phyloP scores from a whole-genome alignment of 805 yeast species.

The Lipomyces sp. region DNA sequence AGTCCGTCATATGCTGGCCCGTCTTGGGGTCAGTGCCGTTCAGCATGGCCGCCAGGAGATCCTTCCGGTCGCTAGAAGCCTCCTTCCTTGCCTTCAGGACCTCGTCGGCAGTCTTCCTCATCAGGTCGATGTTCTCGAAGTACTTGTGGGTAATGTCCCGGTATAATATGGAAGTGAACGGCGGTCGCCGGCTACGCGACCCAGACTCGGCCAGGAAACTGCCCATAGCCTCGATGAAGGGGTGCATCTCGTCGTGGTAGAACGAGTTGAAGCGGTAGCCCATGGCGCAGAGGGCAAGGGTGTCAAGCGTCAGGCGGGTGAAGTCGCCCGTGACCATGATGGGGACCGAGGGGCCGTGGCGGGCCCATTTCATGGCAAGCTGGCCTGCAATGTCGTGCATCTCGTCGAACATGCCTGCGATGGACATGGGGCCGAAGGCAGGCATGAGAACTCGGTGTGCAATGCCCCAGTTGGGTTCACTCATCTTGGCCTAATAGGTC shows the following conservation, averaged over 20 bases:
- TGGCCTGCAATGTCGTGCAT: slow-evolving; percentile 9
- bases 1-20: slow-evolving; percentile 7
- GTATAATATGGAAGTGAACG: slow-evolving; percentile 5
- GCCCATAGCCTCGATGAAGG: slow-evolving; percentile 11
- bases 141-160: slow-evolving; percentile 5
- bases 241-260: slow-evolving; percentile 10
- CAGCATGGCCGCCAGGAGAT: slow-evolving; percentile 10
- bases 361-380: slow-evolving; percentile 10
- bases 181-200: slow-evolving; percentile 4
- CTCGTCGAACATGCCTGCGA: slow-evolving; percentile 9
- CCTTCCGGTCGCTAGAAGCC: slow-evolving; percentile 1
- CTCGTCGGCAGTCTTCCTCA: slow-evolving; percentile 7
- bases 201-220: slow-evolving; percentile 9
- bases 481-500: slow-evolving; percentile 4
- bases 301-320: slow-evolving; percentile 9
- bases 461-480: slow-evolving; percentile 9
- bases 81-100: slow-evolving; percentile 9
- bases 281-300: slow-evolving; percentile 10
- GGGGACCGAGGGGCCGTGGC: slow-evolving; percentile 8
- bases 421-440: slow-evolving; percentile 9
- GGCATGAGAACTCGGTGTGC: slow-evolving; percentile 12
- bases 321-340: slow-evolving; percentile 8
- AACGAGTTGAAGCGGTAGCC: slow-evolving; percentile 10
- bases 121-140: slow-evolving; percentile 6
- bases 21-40: slow-evolving; percentile 9